A percentile compares a stretch with the other conserved stretches of the same genome.
phyloP scores from a whole-genome alignment of 768 basidiomycete genomes.

The Kondoa subrosea region DNA sequence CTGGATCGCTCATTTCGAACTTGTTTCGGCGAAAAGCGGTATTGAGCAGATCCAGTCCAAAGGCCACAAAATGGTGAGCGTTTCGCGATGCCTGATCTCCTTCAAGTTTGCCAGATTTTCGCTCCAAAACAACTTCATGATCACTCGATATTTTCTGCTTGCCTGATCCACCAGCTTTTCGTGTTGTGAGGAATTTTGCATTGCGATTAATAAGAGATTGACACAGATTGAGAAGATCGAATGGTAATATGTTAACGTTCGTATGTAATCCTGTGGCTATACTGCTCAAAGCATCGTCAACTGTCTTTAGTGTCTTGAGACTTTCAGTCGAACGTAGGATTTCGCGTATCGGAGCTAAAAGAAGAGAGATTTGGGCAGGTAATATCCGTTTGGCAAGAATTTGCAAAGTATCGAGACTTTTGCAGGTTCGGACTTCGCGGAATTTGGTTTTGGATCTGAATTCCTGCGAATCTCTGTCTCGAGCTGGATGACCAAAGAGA shows the following conservation, averaged over 20 bases:
- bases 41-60: conserved; percentile 80
- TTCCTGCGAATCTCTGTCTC: conserved; percentile 68
- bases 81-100: conserved; percentile 50
- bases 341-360: conserved; percentile 60
- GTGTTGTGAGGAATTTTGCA: conserved; percentile 61
- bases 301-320: conserved; percentile 57
- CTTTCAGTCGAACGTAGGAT: conserved; percentile 76
- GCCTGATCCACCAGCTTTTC: conserved; percentile 18
- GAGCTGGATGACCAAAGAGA: conserved; percentile 81
- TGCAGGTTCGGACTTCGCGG: conserved; percentile 70
- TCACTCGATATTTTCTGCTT: conserved; percentile 19
- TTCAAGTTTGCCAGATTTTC: conserved; percentile 36
- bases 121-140: conserved; percentile 57
- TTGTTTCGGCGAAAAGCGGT: conserved; percentile 69
- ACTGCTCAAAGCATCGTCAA: conserved; percentile 74
- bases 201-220: conserved; percentile 83
- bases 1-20: conserved; percentile 62
- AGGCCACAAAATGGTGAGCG: conserved; percentile 75
- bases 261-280: conserved; percentile 68
- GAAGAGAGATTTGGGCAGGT: conserved; percentile 53
- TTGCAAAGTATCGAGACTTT: conserved; percentile 68
- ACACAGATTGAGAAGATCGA: conserved; percentile 61
- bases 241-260: conserved; percentile 52
- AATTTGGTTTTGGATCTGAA: conserved; percentile 69
- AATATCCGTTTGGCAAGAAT: conserved; percentile 63